Percentiles rank a stretch among this genome's conserved stretches.
phyloP scores from a whole-genome alignment of 257 asterid species.

The Solanum medicagineum region DNA sequence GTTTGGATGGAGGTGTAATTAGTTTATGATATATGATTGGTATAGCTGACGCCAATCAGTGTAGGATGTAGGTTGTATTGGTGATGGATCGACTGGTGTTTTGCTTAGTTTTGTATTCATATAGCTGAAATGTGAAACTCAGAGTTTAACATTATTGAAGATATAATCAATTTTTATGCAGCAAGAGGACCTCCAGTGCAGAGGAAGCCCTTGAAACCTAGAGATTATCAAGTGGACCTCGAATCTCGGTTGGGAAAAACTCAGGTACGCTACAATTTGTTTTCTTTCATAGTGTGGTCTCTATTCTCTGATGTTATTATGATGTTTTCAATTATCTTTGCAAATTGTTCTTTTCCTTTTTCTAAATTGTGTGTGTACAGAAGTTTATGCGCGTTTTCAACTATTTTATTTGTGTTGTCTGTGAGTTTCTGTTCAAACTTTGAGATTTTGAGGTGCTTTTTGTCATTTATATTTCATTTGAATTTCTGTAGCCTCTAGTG shows the following conservation, averaged over 20 bases:
- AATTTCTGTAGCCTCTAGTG: background rate
- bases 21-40: background rate
- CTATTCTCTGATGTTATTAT: background rate
- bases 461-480: background rate
- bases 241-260: conserved; percentile 97
- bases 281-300: background rate
- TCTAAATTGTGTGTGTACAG: background rate
- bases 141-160: background rate
- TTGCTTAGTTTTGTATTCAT: background rate
- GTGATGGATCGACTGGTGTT: background rate
- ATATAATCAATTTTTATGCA: conserved; percentile 20
- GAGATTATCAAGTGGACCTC: conserved; percentile 96
- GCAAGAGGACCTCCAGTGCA: conserved; percentile 89
- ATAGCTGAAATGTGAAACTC: background rate
- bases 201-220: conserved; percentile 92
- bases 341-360: background rate
- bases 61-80: background rate
- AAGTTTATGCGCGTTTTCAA: background rate
- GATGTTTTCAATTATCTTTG: background rate
- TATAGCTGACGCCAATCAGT: background rate
- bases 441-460: background rate
- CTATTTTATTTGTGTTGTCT: background rate
- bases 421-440: background rate
- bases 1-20: background rate
- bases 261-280: conserved; percentile 38